These are phyloP conservation scores for Apiotrichum domesticum DNA, from an alignment of 1,284 basidiomycete genomes.

Conservation along the genomic window DNA sequence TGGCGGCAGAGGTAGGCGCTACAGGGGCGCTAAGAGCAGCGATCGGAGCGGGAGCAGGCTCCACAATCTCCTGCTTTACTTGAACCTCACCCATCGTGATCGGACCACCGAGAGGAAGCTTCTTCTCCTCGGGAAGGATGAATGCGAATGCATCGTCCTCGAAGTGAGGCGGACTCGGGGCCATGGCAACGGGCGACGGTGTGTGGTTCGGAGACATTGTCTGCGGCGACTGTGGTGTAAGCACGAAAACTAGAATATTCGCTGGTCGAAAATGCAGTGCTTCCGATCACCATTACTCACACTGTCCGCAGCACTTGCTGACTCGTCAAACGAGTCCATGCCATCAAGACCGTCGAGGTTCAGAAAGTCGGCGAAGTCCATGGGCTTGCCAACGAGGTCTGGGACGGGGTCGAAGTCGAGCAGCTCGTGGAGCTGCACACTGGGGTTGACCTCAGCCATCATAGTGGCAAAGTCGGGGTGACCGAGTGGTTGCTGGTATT, in stretches of 20 bases:
- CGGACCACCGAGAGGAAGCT: constrained; percentile 5
- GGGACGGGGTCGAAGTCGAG: constrained; percentile 25
- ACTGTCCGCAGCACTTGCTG: constrained; percentile 16
- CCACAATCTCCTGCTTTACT: constrained; percentile 40
- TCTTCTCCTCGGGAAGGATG: constrained; percentile 26
- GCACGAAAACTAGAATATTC: constrained; percentile 7
- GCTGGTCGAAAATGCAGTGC: background rate
- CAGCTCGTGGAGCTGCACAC: constrained; percentile 6
- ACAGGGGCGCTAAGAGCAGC: background rate
- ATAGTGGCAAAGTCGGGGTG: constrained; percentile 4
- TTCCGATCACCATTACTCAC: constrained; percentile 21
- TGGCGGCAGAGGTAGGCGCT: background rate
- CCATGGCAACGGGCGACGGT: constrained; percentile 30
- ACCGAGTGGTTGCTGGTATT: background rate
- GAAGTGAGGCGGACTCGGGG: constrained; percentile 19
- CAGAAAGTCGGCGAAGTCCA: constrained; percentile 39
- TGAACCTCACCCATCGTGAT: constrained; percentile 13
- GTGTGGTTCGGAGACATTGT: constrained; percentile 41
- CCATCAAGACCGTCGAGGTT: constrained; percentile 29
- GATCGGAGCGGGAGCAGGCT: constrained; percentile 14
- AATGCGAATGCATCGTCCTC: constrained; percentile 26
- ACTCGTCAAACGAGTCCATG: constrained; percentile 8
- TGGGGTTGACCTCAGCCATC: constrained; percentile 9
- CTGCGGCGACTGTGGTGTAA: constrained; percentile 31
- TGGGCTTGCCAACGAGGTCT: constrained; percentile 35